These are phyloP conservation scores for Penicillium nucicola DNA, from an alignment of 495 filamentous ascomycete species.

Conservation along the genomic window DNA sequence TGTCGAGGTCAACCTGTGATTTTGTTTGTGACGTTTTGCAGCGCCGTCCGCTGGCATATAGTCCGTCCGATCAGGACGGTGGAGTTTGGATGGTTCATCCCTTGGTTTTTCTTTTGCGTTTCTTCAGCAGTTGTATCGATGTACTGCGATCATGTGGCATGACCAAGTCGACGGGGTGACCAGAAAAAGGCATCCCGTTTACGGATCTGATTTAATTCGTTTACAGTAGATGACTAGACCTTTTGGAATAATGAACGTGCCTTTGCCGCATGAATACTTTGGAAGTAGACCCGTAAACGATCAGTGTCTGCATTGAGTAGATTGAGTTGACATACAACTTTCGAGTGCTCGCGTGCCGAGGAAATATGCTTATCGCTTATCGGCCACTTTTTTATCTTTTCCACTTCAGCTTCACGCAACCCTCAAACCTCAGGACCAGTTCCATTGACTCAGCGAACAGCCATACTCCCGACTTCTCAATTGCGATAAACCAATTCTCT, in stretches of 20 bases:
- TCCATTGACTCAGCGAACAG: neutral
- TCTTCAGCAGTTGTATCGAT: slow-evolving; percentile 29
- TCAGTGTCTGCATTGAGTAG: neutral
- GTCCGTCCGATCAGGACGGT: slow-evolving; percentile 36
- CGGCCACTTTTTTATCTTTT: slow-evolving; percentile 2
- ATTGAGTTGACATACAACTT: no score
- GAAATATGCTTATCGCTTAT: slow-evolving; percentile 18
- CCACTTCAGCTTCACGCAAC: slow-evolving; percentile 6
- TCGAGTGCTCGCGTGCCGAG: neutral
- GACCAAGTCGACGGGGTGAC: slow-evolving; percentile 29
- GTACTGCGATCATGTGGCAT: slow-evolving; percentile 37
- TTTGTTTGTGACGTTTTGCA: slow-evolving; percentile 31
- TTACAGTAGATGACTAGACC: slow-evolving; percentile 31
- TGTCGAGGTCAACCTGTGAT: slow-evolving; percentile 81
- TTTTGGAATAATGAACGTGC: slow-evolving; percentile 30
- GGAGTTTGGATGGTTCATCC: slow-evolving; percentile 46
- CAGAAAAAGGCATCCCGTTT: slow-evolving; percentile 24
- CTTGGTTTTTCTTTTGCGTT: slow-evolving; percentile 34
- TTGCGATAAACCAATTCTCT: neutral
- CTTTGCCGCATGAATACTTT: slow-evolving; percentile 21
- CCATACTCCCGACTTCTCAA: neutral
- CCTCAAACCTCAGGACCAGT: neutral
- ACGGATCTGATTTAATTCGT: slow-evolving; percentile 31
- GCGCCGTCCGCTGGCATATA: slow-evolving; percentile 35
- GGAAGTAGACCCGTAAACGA: no score